Evolutionary conservation across 2,329 filamentous ascomycete species (phyloP).

Genomic region (Teratosphaeria viscida): DNA sequence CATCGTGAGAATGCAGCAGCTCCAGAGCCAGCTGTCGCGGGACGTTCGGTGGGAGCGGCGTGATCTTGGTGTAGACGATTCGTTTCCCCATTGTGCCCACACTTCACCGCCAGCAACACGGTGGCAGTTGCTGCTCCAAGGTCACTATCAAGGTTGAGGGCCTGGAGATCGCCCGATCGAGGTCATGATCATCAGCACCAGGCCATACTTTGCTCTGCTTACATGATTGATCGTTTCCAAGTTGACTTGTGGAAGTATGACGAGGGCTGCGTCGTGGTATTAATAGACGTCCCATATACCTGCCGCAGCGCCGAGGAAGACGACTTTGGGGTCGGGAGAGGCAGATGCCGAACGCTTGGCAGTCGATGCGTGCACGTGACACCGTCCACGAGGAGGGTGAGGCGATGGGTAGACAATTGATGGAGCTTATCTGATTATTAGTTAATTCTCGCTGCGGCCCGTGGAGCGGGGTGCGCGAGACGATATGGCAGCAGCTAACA

Average conservation of each 20-base stretch:
- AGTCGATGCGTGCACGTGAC: background rate
- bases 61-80: slow-evolving; percentile 56
- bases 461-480: too few species aligned
- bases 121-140: background rate
- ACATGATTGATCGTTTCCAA: too few species aligned
- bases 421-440: background rate
- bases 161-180: background rate
- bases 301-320: background rate
- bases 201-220: background rate
- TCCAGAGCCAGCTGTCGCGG: slow-evolving; percentile 62
- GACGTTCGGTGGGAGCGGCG: slow-evolving; percentile 59
- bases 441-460: too few species aligned
- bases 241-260: background rate
- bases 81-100: slow-evolving; percentile 40
- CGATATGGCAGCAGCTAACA: background rate
- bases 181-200: background rate
- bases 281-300: background rate
- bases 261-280: background rate
- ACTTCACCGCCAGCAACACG: background rate
- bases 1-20: slow-evolving; percentile 51
- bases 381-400: too few species aligned
- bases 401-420: background rate
- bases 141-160: background rate
- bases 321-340: background rate
- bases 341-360: background rate